Percentiles rank a stretch among this genome's conserved stretches.
phyloP scores from a whole-genome alignment of 371 early-diverging fungal genomes.

The Mucor mucedo region DNA sequence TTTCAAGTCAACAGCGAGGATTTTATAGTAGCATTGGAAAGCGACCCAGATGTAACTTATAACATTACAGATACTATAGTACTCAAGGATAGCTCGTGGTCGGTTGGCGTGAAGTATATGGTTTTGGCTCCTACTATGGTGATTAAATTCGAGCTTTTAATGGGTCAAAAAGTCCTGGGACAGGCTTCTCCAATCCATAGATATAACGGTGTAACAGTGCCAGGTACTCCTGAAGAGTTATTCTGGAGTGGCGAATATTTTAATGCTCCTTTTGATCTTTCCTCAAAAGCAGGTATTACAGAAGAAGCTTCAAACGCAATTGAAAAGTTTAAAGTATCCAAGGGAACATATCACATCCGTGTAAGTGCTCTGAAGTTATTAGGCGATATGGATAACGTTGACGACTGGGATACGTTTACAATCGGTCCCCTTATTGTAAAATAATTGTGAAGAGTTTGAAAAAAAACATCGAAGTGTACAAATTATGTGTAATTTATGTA shows the following conservation, averaged over 20 bases:
- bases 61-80: too few species aligned
- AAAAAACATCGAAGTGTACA: too few species aligned
- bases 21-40: slow-evolving; percentile 25
- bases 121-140: too few species aligned
- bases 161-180: background rate
- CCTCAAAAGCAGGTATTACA: background rate
- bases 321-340: background rate
- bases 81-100: too few species aligned
- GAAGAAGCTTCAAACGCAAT: background rate
- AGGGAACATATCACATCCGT: slow-evolving; percentile 11
- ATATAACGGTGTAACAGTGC: background rate
- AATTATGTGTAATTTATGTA: too few species aligned
- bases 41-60: too few species aligned
- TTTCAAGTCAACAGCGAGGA: background rate
- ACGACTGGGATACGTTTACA: slow-evolving; percentile 12
- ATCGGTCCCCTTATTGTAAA: background rate
- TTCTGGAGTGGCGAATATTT: background rate
- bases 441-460: background rate
- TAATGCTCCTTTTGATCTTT: background rate
- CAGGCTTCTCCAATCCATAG: background rate
- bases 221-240: background rate
- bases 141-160: too few species aligned
- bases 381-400: slow-evolving; percentile 1
- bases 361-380: slow-evolving; percentile 11
- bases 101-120: too few species aligned